Conservation (phyloP, 331 rosid species). For the Cydonia oblonga region DNA sequence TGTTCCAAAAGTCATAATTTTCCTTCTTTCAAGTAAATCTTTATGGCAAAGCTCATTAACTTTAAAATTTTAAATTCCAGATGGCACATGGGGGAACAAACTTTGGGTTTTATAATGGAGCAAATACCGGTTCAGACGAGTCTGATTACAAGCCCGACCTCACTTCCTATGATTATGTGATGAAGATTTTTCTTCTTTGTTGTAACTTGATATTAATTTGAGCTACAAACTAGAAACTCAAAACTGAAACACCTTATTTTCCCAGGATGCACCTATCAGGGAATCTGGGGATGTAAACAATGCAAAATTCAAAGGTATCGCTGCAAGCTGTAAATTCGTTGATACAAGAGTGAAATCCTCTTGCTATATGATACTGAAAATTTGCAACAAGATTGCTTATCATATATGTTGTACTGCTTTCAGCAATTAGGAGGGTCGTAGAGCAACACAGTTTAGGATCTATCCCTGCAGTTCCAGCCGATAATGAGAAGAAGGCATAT, state of each 20-base stretch:
- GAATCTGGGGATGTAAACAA: slow-evolving; percentile 84
- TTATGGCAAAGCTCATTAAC: slow-evolving; percentile 12
- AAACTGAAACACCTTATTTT: slow-evolving; percentile 9
- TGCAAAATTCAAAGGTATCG: slow-evolving; percentile 61
- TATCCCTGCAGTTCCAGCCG: slow-evolving; percentile 60
- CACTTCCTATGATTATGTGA: slow-evolving; percentile 89
- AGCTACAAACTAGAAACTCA: slow-evolving; percentile 9
- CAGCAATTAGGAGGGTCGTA: slow-evolving; percentile 75
- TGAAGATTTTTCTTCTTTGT: slow-evolving; percentile 18
- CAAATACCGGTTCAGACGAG: slow-evolving; percentile 58
- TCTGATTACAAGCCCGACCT: slow-evolving; percentile 71
- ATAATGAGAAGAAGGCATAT: slow-evolving; percentile 48
- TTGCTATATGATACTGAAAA: slow-evolving; percentile 3
- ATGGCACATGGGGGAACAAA: slow-evolving; percentile 97
- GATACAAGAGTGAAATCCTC: not conserved
- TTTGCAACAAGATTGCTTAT: slow-evolving; percentile 4
- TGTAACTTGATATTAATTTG: slow-evolving; percentile 8
- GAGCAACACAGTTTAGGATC: slow-evolving; percentile 35
- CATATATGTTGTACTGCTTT: slow-evolving; percentile 23
- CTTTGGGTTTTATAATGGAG: slow-evolving; percentile 89
- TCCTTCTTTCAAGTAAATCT: slow-evolving; percentile 7
- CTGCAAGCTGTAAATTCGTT: slow-evolving; percentile 1
- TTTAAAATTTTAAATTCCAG: slow-evolving; percentile 30
- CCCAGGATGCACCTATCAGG: slow-evolving; percentile 90
- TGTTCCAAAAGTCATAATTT: slow-evolving; percentile 13